A percentile compares a stretch with the other conserved stretches of the same genome.
Evolutionary conservation across 129 eudicot species (phyloP).

Genomic region (Helianthus tuberosus): DNA sequence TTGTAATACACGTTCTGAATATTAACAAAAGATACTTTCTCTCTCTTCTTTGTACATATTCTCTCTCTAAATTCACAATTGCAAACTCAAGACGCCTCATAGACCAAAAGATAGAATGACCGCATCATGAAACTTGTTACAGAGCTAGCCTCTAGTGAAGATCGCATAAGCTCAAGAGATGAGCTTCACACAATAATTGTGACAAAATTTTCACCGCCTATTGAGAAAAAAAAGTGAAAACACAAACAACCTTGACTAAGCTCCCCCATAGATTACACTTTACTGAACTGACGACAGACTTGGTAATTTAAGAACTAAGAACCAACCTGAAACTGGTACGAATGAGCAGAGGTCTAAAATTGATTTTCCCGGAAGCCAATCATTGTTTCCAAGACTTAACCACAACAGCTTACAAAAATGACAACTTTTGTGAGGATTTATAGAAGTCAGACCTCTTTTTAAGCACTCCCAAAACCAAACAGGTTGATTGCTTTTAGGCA

Average conservation of each 20-base stretch:
- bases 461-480: not conserved
- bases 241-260: not conserved
- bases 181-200: not conserved
- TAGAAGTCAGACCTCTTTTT: not conserved
- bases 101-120: not conserved
- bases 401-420: not conserved
- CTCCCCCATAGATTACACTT: not conserved
- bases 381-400: not conserved
- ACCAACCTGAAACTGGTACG: not conserved
- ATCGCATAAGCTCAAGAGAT: not conserved
- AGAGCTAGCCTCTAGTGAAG: not conserved
- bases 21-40: not conserved
- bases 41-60: not conserved
- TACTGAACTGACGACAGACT: not conserved
- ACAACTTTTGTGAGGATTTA: not conserved
- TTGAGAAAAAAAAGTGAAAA: not conserved
- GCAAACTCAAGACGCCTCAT: constrained; percentile 2
- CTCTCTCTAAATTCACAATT: not conserved
- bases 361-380: not conserved
- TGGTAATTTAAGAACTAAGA: not conserved
- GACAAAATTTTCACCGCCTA: not conserved
- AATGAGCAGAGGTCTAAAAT: not conserved
- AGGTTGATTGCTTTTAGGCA: not conserved
- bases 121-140: not conserved
- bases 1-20: not conserved